Evolutionary conservation across 495 filamentous ascomycete genomes (phyloP).

Genomic region (Penicillium steckii): DNA sequence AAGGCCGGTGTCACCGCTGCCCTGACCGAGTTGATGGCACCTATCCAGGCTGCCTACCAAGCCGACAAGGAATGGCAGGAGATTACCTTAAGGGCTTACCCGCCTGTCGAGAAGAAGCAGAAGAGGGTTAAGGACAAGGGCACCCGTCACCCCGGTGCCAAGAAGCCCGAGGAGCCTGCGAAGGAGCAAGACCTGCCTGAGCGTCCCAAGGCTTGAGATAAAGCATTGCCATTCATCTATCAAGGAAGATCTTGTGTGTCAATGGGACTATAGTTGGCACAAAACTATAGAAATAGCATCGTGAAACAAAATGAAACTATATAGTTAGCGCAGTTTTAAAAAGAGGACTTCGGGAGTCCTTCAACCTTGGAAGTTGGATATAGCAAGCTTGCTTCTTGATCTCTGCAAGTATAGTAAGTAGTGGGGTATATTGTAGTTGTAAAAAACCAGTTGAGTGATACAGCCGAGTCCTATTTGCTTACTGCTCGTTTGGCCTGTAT

Average conservation of each 20-base stretch:
- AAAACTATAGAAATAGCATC: neutral
- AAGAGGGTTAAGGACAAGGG: conserved; percentile 84
- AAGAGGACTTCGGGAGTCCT: too few species aligned
- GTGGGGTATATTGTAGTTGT: too few species aligned
- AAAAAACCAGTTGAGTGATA: too few species aligned
- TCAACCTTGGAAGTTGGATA: neutral
- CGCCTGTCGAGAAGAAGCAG: conserved; percentile 66
- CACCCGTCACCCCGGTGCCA: conserved; percentile 55
- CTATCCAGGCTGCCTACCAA: conserved; percentile 71
- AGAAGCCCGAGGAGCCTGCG: neutral
- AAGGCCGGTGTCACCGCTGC: conserved; percentile 73
- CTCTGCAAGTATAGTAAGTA: too few species aligned
- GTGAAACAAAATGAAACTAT: too few species aligned
- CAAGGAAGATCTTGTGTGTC: too few species aligned
- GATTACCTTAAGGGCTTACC: conserved; percentile 79
- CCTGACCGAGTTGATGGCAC: conserved; percentile 68
- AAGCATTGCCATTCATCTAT: too few species aligned
- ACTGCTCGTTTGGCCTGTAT: too few species aligned
- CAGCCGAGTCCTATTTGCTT: too few species aligned
- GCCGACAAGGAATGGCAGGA: conserved; percentile 77
- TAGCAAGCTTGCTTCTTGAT: too few species aligned
- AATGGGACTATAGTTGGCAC: too few species aligned
- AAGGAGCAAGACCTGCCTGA: conserved; percentile 32
- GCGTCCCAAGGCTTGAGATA: conserved; percentile 15
- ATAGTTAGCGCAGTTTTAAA: too few species aligned